A percentile compares a stretch with the other conserved stretches of the same genome.
phyloP scores from a whole-genome alignment of 2,329 filamentous ascomycete genomes.

The Intubia oerlemansii region DNA sequence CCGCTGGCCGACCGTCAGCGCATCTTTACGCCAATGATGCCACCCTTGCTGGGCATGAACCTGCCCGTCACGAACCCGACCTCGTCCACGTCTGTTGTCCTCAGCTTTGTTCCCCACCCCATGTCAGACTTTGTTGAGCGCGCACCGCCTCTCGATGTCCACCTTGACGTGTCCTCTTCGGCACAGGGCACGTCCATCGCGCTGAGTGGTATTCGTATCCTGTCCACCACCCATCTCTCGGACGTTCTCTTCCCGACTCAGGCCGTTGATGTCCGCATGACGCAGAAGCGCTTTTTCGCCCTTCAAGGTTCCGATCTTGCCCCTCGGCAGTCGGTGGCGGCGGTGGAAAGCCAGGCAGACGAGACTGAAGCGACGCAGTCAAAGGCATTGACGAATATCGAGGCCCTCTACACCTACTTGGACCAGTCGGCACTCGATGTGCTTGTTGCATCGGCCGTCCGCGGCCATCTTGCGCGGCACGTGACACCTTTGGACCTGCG shows the following conservation, averaged over 20 bases:
- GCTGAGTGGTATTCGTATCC: slow-evolving; percentile 8
- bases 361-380: too few species aligned
- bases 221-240: slow-evolving; percentile 16
- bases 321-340: too few species aligned
- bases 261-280: slow-evolving; percentile 26
- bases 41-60: slow-evolving; percentile 24
- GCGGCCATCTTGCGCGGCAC: too few species aligned
- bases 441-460: too few species aligned
- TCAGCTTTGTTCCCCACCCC: slow-evolving; percentile 23
- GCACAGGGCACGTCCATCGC: not conserved
- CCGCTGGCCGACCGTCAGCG: slow-evolving; percentile 11
- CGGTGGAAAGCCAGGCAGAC: slow-evolving; percentile 2
- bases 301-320: slow-evolving; percentile 10
- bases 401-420: not conserved
- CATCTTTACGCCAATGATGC: slow-evolving; percentile 22
- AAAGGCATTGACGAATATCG: too few species aligned
- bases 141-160: slow-evolving; percentile 16
- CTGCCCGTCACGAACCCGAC: slow-evolving; percentile 6
- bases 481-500: too few species aligned
- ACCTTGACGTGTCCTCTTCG: slow-evolving; percentile 8
- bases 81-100: slow-evolving; percentile 15
- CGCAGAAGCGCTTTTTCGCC: slow-evolving; percentile 15
- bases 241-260: slow-evolving; percentile 25
- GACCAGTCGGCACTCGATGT: too few species aligned
- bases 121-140: slow-evolving; percentile 1